Percentiles rank a stretch among this genome's conserved stretches.
These are phyloP conservation scores for Quercus parvula DNA, from an alignment of 306 rosid species.

Conservation along the genomic window DNA sequence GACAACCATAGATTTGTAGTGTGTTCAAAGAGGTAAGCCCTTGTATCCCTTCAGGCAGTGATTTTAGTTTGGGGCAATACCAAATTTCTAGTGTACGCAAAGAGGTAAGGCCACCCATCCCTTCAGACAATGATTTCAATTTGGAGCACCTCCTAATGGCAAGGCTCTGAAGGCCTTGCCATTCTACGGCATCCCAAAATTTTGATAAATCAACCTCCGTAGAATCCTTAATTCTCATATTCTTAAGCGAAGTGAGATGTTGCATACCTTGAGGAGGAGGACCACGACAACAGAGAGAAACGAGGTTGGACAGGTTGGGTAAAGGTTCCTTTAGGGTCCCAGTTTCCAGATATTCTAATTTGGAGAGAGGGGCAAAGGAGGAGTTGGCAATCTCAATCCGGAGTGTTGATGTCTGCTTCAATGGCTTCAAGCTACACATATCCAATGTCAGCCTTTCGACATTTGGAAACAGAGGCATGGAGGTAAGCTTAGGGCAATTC, in stretches of 20 bases:
- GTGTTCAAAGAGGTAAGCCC: accelerated
- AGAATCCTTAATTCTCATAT: accelerated
- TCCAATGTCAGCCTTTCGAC: too few species aligned
- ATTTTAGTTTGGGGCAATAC: too few species aligned
- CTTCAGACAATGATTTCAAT: too few species aligned
- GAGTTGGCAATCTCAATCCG: too few species aligned
- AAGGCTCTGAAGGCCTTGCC: not conserved
- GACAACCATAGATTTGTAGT: accelerated
- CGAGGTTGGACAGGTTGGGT: not conserved
- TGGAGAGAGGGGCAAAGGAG: not conserved
- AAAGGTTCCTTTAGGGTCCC: not conserved
- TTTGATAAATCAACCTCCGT: not conserved
- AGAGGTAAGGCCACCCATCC: too few species aligned
- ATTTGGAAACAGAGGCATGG: slow-evolving; percentile 11
- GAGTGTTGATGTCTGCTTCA: not conserved
- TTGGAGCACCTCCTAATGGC: accelerated
- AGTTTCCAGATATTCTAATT: accelerated
- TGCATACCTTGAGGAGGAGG: too few species aligned
- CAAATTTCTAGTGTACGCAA: accelerated
- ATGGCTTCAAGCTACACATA: not conserved
- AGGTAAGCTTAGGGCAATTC: not conserved
- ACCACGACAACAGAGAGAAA: too few species aligned
- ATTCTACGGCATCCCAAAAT: not conserved
- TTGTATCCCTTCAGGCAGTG: accelerated
- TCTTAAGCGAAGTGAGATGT: not conserved